Evolutionary conservation across 2,329 filamentous ascomycete species (phyloP).

Genomic region (Arthrinium puccinioides): DNA sequence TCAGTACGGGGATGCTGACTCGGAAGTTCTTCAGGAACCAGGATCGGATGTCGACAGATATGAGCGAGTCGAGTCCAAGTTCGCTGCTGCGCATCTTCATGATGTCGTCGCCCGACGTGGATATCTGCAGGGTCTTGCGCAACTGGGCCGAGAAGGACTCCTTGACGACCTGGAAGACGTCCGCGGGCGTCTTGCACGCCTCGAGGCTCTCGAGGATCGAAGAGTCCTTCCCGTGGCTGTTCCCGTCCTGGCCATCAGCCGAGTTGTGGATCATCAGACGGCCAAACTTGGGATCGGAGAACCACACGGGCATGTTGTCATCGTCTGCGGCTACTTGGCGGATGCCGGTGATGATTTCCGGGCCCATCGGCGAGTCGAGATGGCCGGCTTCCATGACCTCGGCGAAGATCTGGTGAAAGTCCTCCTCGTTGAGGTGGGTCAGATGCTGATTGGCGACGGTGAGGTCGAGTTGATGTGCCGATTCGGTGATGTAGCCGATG

Average conservation of each 20-base stretch:
- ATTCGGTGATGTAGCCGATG: slow-evolving; percentile 10
- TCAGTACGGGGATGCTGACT: not conserved
- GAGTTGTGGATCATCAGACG: slow-evolving; percentile 7
- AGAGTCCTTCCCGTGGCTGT: not conserved
- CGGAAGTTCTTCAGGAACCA: not conserved
- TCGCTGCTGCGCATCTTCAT: slow-evolving; percentile 6
- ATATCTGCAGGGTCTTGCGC: slow-evolving; percentile 7
- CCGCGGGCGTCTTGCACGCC: not conserved
- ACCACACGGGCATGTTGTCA: slow-evolving; percentile 7
- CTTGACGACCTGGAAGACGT: slow-evolving; percentile 2
- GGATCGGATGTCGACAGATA: not conserved
- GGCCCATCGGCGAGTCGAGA: slow-evolving; percentile 6
- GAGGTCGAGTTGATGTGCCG: not conserved
- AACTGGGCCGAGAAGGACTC: slow-evolving; percentile 7
- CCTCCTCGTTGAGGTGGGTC: not conserved
- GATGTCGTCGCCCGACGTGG: slow-evolving; percentile 7
- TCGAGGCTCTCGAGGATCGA: slow-evolving; percentile 2
- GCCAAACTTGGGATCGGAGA: slow-evolving; percentile 10
- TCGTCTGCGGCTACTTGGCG: slow-evolving; percentile 2
- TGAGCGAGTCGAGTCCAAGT: not conserved
- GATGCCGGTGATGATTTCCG: slow-evolving; percentile 10
- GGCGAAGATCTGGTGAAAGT: too few species aligned
- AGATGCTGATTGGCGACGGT: not conserved
- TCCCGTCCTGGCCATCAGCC: not conserved
- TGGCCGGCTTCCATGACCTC: slow-evolving; percentile 8